These are phyloP conservation scores for Groenewaldozyma auringiensis DNA, from an alignment of 1,139 yeast genomes.

Conservation along the genomic window DNA sequence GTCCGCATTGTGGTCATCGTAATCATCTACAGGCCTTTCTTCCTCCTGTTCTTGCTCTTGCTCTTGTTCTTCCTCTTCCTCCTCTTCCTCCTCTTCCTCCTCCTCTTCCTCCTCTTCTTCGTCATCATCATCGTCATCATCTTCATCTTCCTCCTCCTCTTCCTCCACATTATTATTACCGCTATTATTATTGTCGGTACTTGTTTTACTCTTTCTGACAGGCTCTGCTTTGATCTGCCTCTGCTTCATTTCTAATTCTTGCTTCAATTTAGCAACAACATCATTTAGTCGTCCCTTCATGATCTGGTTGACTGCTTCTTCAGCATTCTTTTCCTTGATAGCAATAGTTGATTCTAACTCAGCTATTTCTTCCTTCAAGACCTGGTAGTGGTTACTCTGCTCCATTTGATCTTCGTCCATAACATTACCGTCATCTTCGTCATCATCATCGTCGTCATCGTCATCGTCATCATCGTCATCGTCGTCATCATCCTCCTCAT, in stretches of 20 bases:
- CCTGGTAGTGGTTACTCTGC: constrained; percentile 59
- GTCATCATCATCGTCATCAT: constrained; percentile 21
- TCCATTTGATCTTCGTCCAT: constrained; percentile 35
- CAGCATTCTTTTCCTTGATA: constrained; percentile 65
- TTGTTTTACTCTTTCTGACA: constrained; percentile 17
- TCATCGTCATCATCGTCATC: constrained; percentile 47
- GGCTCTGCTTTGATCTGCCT: constrained; percentile 45
- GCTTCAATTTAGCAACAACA: constrained; percentile 68
- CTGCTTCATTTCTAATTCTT: constrained; percentile 76
- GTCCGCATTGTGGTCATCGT: background rate
- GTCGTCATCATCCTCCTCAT: constrained; percentile 46
- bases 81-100: constrained; percentile 27
- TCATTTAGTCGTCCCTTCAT: constrained; percentile 82
- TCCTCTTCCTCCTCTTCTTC: constrained; percentile 31
- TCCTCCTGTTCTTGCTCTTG: constrained; percentile 1
- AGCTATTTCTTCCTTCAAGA: constrained; percentile 74
- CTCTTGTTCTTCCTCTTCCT: background rate
- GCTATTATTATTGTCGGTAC: constrained; percentile 18
- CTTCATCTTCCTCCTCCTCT: constrained; percentile 17
- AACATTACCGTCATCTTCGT: constrained; percentile 37
- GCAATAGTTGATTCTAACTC: constrained; percentile 77
- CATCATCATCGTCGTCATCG: constrained; percentile 47
- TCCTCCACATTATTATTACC: constrained; percentile 4
- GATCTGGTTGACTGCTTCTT: constrained; percentile 70
- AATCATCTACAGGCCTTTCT: too few relatives aligned